These are phyloP conservation scores for Penicillium hesseltinei DNA, from an alignment of 2,329 filamentous ascomycete genomes.

Conservation along the genomic window DNA sequence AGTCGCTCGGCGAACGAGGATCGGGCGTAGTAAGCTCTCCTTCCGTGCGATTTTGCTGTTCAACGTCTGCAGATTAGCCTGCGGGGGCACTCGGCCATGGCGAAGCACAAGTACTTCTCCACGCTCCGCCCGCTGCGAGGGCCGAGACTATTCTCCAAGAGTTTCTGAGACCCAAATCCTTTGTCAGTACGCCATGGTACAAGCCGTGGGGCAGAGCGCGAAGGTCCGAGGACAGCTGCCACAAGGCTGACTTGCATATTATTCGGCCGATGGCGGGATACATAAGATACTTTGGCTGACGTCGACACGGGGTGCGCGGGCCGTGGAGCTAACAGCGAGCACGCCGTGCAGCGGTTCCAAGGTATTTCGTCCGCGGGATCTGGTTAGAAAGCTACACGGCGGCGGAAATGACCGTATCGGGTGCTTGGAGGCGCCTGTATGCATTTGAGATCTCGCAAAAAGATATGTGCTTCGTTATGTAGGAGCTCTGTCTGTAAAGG, in stretches of 20 bases:
- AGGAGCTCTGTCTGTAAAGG: neutral
- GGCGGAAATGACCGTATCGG: neutral
- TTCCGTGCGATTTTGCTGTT: neutral
- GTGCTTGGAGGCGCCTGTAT: neutral
- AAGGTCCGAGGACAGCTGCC: neutral
- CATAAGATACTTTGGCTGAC: neutral
- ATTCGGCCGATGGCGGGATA: neutral
- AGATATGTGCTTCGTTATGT: too few species aligned
- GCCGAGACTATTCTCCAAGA: neutral
- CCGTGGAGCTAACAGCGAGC: neutral
- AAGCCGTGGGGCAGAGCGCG: neutral
- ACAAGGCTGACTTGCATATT: neutral
- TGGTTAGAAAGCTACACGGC: neutral
- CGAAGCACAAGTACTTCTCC: neutral
- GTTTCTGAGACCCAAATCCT: neutral
- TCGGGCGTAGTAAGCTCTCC: neutral
- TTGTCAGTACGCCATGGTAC: neutral
- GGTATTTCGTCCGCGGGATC: neutral
- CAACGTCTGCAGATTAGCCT: neutral
- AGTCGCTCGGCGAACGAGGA: neutral
- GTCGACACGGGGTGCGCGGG: neutral
- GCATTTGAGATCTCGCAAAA: neutral
- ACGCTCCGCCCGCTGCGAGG: neutral
- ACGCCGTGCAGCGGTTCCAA: neutral
- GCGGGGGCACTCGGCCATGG: neutral